These are phyloP conservation scores for Cadophora malorum DNA, from an alignment of 2,329 filamentous ascomycete species.

Conservation along the genomic window DNA sequence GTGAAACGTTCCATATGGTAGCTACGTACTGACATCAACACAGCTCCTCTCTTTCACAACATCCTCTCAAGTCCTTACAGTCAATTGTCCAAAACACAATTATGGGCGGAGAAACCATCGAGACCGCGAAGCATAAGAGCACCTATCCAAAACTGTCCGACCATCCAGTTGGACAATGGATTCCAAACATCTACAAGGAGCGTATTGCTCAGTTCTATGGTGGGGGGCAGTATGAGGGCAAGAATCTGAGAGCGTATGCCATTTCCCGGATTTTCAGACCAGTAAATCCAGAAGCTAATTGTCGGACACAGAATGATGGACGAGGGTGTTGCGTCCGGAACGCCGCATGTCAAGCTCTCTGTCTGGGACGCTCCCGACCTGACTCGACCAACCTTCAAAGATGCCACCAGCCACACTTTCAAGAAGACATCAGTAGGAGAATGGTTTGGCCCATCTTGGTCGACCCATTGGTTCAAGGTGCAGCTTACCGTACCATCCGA, in stretches of 20 bases:
- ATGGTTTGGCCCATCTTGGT: conserved; percentile 92
- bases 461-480: conserved; percentile 96
- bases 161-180: conserved; percentile 74
- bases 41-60: conserved; percentile 27
- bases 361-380: conserved; percentile 85
- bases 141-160: conserved; percentile 44
- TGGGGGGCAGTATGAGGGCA: conserved; percentile 76
- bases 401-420: conserved; percentile 79
- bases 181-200: conserved; percentile 83
- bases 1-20: conserved; percentile 16
- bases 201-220: conserved; percentile 83
- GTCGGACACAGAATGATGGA: conserved; percentile 66
- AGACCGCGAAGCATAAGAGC: conserved; percentile 38
- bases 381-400: conserved; percentile 82
- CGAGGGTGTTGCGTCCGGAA: conserved; percentile 70
- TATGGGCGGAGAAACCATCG: conserved; percentile 46
- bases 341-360: conserved; percentile 80
- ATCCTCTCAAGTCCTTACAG: conserved; percentile 23
- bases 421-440: conserved; percentile 75
- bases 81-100: conserved; percentile 35
- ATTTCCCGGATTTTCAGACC: not conserved
- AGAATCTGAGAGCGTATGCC: conserved; percentile 74
- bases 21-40: conserved; percentile 16
- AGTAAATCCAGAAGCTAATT: conserved; percentile 23
- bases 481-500: conserved; percentile 77